Percentiles rank a stretch among this genome's conserved stretches.
Evolutionary conservation across 495 filamentous ascomycete species (phyloP).

Genomic region (Penicillium goetzii): DNA sequence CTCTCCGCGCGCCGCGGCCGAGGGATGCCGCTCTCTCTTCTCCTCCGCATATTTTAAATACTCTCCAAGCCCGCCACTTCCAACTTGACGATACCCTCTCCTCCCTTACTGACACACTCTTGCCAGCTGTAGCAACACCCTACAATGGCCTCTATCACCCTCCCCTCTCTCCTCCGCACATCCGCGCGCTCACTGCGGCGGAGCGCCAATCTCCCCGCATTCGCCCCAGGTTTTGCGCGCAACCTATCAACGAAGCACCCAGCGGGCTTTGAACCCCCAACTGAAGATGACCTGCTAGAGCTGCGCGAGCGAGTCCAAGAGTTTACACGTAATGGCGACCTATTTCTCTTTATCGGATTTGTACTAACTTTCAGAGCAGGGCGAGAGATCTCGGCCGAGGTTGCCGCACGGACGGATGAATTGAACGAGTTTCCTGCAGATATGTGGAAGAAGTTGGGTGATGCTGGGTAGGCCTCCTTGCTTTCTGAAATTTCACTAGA

Average conservation of each 20-base stretch:
- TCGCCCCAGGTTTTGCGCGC: slow-evolving; percentile 40
- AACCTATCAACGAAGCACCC: slow-evolving; percentile 77
- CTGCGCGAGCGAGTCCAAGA: slow-evolving; percentile 90
- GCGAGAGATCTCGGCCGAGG: slow-evolving; percentile 73
- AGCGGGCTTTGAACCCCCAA: slow-evolving; percentile 75
- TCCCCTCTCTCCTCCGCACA: slow-evolving; percentile 39
- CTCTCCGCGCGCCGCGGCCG: slow-evolving; percentile 34
- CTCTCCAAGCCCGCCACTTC: slow-evolving; percentile 8
- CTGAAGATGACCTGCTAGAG: slow-evolving; percentile 75
- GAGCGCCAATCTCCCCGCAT: slow-evolving; percentile 37
- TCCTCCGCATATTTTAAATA: slow-evolving; percentile 21
- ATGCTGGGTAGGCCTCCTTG: slow-evolving; percentile 63
- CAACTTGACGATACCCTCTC: not conserved
- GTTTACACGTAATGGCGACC: slow-evolving; percentile 64
- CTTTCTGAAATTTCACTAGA: not conserved
- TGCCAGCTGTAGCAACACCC: not conserved
- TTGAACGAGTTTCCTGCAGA: slow-evolving; percentile 84
- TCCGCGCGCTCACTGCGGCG: slow-evolving; percentile 34
- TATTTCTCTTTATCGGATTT: not conserved
- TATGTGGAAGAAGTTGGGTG: slow-evolving; percentile 94
- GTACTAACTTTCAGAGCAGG: slow-evolving; percentile 33
- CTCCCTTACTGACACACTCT: slow-evolving; percentile 8
- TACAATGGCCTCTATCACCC: slow-evolving; percentile 38
- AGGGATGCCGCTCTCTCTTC: slow-evolving; percentile 28
- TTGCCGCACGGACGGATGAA: slow-evolving; percentile 80